Percentiles rank a stretch among this genome's conserved stretches.
Evolutionary conservation across 306 rosid genomes (phyloP).

Genomic region (Alnus rubra): DNA sequence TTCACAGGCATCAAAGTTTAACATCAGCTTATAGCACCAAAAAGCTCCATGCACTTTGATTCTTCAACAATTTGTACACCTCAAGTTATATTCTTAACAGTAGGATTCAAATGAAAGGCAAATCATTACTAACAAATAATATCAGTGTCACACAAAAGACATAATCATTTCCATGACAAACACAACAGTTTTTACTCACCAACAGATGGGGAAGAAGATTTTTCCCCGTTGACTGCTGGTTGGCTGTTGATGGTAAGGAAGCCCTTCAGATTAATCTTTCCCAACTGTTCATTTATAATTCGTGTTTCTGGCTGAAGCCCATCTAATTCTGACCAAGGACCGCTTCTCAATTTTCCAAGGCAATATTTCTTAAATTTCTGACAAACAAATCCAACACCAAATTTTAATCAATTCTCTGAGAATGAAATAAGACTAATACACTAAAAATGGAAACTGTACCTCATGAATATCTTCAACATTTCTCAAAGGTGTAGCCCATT

Average conservation of each 20-base stretch:
- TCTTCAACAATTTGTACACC: background rate
- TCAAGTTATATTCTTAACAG: slow-evolving; percentile 2
- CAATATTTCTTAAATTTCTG: slow-evolving; percentile 86
- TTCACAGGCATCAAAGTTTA: background rate
- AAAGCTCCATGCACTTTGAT: background rate
- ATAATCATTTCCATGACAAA: background rate
- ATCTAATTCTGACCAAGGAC: slow-evolving; percentile 95
- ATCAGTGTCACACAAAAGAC: background rate
- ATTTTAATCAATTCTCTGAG: slow-evolving; percentile 15
- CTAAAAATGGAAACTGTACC: slow-evolving; percentile 44
- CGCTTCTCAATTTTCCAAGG: slow-evolving; percentile 87
- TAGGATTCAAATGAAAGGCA: background rate
- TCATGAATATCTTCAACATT: slow-evolving; percentile 75
- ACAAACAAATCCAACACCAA: slow-evolving; percentile 20
- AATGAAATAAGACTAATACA: background rate
- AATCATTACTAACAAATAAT: background rate
- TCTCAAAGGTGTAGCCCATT: slow-evolving; percentile 83
- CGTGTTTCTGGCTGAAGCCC: slow-evolving; percentile 94
- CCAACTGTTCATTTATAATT: slow-evolving; percentile 80
- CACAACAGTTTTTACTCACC: slow-evolving; percentile 53
- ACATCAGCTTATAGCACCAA: background rate
- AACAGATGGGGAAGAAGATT: slow-evolving; percentile 75
- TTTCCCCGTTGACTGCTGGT: slow-evolving; percentile 91
- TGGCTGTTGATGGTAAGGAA: slow-evolving; percentile 97
- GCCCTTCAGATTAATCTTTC: slow-evolving; percentile 67